A percentile compares a stretch with the other conserved stretches of the same genome.
These are phyloP conservation scores for Ophiostoma australiae DNA, from an alignment of 2,329 filamentous ascomycete species.

Conservation along the genomic window DNA sequence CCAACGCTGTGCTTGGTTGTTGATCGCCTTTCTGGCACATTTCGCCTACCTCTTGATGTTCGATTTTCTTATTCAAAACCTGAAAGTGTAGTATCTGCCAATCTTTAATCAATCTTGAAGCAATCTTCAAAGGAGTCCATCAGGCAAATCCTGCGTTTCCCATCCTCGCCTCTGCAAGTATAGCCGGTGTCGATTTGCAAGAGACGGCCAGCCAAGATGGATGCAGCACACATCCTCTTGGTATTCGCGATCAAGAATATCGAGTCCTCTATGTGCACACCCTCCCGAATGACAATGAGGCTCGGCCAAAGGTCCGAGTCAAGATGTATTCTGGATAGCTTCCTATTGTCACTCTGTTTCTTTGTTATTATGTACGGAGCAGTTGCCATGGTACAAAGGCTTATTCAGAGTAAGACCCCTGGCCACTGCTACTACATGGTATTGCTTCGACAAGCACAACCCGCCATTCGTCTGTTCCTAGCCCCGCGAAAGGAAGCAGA, in stretches of 20 bases:
- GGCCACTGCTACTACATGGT: not conserved
- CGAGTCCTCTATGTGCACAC: not conserved
- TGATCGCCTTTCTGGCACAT: slow-evolving; percentile 5
- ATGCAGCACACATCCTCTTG: not conserved
- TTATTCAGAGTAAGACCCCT: not conserved
- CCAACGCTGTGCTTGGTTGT: not conserved
- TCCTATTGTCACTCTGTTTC: not conserved
- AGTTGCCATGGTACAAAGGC: slow-evolving; percentile 1
- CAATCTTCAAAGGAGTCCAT: not conserved
- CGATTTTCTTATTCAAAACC: not conserved
- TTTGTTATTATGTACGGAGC: not conserved
- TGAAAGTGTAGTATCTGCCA: not conserved
- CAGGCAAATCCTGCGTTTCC: not conserved
- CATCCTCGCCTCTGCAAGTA: not conserved
- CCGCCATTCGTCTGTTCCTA: not conserved
- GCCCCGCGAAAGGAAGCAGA: slow-evolving; percentile 12
- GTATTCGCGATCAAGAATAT: not conserved
- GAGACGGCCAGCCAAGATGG: not conserved
- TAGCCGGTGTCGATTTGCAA: not conserved
- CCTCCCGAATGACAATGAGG: not conserved
- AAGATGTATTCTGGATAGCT: not conserved
- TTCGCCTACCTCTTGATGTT: not conserved
- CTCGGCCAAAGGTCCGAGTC: not conserved
- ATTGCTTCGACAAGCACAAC: not conserved
- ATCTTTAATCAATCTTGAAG: not conserved